Base-by-base conservation (phyloP, 768 basidiomycete species). In the Russula compacta region DNA sequence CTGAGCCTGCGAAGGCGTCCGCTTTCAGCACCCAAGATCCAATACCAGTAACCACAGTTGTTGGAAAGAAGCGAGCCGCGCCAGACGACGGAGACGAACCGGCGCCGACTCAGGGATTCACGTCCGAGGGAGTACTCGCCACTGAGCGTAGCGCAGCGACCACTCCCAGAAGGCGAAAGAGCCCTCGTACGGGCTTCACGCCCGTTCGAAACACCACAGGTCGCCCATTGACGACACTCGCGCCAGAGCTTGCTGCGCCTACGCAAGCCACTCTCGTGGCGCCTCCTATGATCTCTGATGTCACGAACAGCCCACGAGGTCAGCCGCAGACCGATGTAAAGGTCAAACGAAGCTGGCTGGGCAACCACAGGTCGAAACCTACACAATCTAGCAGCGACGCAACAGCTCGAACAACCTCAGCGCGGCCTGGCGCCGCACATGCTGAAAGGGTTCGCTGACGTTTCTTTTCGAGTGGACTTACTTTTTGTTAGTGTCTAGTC, bases 11-110 rank as follows among this genome's bases (percentile, higher is more conserved):
- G 10, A 59, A 64, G 15, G 19, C 12, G 8, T 21, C 42, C 3
- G 8, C 49, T 35, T 35, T 61, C 19, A 35, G n/a, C 29, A 39
- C 9, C 15, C 57, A 51, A 32, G 56, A 43, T 24, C 39, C 56
- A 11, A 44, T 74, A 21, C 72, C 76, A 2, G 72, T 79, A 15
- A 61, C 67, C 6, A 78, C 81, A 39, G 68, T 72, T 14, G 67
- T 68, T 33, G 84, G 86, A 35, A 85, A 83, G 75, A 91, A 90
- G 69, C 80, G 89, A 11, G 81, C 82, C 24, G 85, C 83, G 32
- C 89, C 89, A 2, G 89, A 90, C 58, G 88, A 91, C 66, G 87
- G 86, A 64, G 87, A 89, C 53, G 74, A 77, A 64, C 68, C 66
- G 55, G 72, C 86, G 32, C 85, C 87, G 29, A 79, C 81, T 0